phyloP scores from a whole-genome alignment of 2,329 filamentous ascomycete genomes.

The Fusarium sp. region DNA sequence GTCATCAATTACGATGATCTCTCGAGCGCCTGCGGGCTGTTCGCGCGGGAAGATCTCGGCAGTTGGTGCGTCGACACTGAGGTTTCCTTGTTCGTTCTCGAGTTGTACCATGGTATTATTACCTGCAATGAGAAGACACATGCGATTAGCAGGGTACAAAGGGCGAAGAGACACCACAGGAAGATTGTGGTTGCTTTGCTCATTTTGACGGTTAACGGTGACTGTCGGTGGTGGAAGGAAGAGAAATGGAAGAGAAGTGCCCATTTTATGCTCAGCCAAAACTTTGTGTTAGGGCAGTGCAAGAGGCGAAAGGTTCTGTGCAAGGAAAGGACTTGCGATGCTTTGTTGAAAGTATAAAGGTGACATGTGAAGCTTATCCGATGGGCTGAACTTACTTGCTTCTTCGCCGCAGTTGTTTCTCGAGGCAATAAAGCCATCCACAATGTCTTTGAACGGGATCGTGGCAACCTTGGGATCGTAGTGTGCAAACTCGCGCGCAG shows the following conservation, averaged over 20 bases:
- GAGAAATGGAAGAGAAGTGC: rapidly evolving
- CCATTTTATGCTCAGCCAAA: background rate
- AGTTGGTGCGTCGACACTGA: rapidly evolving
- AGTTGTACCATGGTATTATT: rapidly evolving
- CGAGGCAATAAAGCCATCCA: background rate
- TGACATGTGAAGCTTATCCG: background rate
- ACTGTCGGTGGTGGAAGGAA: background rate
- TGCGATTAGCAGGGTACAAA: background rate
- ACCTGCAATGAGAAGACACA: background rate
- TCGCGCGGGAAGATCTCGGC: background rate
- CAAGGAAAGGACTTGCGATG: too few relatives aligned
- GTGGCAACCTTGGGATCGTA: too few relatives aligned
- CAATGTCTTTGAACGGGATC: background rate
- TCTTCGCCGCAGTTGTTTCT: too few relatives aligned
- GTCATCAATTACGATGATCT: background rate
- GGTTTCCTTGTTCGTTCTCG: rapidly evolving
- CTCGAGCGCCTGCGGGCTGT: rapidly evolving
- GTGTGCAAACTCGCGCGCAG: too few relatives aligned
- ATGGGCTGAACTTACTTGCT: too few relatives aligned
- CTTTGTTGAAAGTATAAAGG: background rate
- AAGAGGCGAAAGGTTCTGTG: background rate
- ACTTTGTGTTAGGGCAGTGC: background rate
- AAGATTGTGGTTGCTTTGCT: background rate
- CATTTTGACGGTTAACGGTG: background rate
- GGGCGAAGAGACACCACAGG: background rate